phyloP scores from a whole-genome alignment of 768 basidiomycete species.

The Royoungia palumana region DNA sequence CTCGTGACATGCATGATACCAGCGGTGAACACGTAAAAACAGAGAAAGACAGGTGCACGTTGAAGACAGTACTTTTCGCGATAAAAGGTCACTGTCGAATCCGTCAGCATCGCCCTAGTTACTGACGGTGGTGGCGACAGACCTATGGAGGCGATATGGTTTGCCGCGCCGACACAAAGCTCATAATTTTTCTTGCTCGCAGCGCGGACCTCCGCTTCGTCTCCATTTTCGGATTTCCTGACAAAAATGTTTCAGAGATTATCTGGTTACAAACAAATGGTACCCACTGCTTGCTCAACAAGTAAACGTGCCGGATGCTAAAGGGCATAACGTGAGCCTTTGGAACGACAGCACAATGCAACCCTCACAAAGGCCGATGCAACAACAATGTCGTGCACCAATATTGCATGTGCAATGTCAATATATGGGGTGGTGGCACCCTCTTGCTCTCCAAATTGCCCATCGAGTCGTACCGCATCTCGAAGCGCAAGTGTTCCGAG shows the following conservation, averaged over 20 bases:
- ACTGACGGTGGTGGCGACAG: conserved; percentile 7
- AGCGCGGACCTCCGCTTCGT: conserved; percentile 53
- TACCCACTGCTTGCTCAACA: conserved; percentile 39
- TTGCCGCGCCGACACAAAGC: conserved; percentile 73
- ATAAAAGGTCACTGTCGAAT: conserved; percentile 50
- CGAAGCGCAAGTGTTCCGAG: conserved; percentile 64
- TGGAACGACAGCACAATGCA: not conserved
- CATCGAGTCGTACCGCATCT: conserved; percentile 42
- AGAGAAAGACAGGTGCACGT: conserved; percentile 64
- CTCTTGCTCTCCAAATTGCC: conserved; percentile 30
- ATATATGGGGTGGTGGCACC: conserved; percentile 56
- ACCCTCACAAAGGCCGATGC: conserved; percentile 74
- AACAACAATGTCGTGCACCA: conserved; percentile 76
- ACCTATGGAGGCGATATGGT: conserved; percentile 73
- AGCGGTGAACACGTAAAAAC: conserved; percentile 78
- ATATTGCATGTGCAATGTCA: conserved; percentile 82
- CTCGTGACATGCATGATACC: conserved; percentile 76
- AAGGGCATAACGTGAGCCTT: conserved; percentile 1
- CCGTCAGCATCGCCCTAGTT: not conserved
- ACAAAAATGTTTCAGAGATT: not conserved
- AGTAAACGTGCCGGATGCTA: conserved; percentile 27
- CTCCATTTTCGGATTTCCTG: conserved; percentile 38
- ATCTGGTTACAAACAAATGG: not conserved
- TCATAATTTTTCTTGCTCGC: conserved; percentile 65
- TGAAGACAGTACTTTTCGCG: conserved; percentile 59